These are phyloP conservation scores for Pichia rugopelliculosa DNA, from an alignment of 805 yeast species.

Conservation along the genomic window DNA sequence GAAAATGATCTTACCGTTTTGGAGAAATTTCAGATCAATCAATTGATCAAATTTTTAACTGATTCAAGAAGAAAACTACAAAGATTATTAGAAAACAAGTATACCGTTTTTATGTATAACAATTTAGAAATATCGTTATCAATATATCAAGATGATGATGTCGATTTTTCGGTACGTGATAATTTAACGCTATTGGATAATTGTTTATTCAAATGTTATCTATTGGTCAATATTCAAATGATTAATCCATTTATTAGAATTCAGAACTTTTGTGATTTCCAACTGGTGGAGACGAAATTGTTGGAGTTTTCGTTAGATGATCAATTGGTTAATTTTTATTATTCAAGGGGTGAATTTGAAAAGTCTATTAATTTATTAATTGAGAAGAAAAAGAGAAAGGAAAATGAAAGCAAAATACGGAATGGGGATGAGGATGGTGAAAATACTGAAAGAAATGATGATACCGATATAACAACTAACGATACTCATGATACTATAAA, in stretches of 20 bases:
- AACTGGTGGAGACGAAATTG: constrained; percentile 50
- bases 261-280: constrained; percentile 64
- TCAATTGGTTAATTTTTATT: constrained; percentile 75
- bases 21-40: constrained; percentile 16
- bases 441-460: too few species aligned
- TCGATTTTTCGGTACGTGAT: constrained; percentile 18
- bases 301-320: constrained; percentile 40
- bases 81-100: constrained; percentile 32
- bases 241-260: constrained; percentile 79
- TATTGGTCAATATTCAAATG: constrained; percentile 58
- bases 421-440: not conserved
- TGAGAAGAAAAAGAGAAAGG: constrained; percentile 17
- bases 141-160: constrained; percentile 27
- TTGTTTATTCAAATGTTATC: constrained; percentile 66
- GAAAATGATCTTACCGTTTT: not conserved
- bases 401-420: not conserved
- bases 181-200: constrained; percentile 58
- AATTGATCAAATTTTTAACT: constrained; percentile 41
- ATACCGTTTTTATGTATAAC: constrained; percentile 37
- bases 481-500: not conserved
- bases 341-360: constrained; percentile 50
- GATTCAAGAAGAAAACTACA: constrained; percentile 45
- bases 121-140: constrained; percentile 35
- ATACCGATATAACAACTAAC: too few species aligned
- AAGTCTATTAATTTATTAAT: constrained; percentile 59